These are phyloP conservation scores for Paramecium caudatum DNA, from an alignment of 73 alveolate genomes.

Conservation along the genomic window DNA sequence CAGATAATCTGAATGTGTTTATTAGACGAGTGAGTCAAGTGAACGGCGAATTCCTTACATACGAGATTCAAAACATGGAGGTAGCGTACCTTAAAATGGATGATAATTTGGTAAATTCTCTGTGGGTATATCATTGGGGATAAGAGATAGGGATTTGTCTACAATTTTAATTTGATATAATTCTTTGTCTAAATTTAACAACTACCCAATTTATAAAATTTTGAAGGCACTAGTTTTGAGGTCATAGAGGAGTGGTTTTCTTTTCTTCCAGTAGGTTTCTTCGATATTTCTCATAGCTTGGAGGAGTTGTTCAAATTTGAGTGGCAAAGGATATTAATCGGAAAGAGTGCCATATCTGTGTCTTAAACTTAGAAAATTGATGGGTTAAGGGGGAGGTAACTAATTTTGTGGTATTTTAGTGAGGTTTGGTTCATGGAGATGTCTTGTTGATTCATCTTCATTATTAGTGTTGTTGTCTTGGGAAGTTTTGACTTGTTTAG, in stretches of 20 bases:
- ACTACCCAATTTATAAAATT: conserved; percentile 36
- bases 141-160: not conserved
- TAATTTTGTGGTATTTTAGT: not conserved
- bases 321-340: conserved; percentile 45
- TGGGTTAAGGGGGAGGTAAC: not conserved
- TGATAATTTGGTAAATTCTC: conserved; percentile 27
- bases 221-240: conserved; percentile 1
- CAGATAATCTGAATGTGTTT: not conserved
- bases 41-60: not conserved
- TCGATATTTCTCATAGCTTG: conserved; percentile 46
- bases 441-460: conserved; percentile 59
- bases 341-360: conserved; percentile 39
- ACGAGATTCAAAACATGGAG: not conserved
- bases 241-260: conserved; percentile 22
- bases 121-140: not conserved
- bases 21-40: not conserved
- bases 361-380: conserved; percentile 13
- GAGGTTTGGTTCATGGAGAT: not conserved
- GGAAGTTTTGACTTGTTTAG: conserved; percentile 12
- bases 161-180: not conserved
- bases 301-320: not conserved
- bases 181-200: conserved; percentile 40
- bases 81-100: not conserved
- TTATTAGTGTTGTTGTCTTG: not conserved
- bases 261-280: conserved; percentile 13